phyloP scores from a whole-genome alignment of 78 protist species.

The Bodo saltans region DNA sequence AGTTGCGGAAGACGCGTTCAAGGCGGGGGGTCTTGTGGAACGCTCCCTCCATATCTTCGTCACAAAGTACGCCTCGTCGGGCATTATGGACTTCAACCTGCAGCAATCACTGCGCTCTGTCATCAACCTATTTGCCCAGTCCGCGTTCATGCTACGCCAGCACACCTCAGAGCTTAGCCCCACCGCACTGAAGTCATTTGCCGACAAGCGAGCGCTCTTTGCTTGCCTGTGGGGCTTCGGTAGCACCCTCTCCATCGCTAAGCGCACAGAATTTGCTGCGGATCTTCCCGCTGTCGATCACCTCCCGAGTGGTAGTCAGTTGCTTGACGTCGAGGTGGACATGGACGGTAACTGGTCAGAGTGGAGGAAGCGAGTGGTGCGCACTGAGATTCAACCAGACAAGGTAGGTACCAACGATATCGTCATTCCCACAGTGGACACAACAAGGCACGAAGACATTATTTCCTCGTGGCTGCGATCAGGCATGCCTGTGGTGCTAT shows the following conservation, averaged over 20 bases:
- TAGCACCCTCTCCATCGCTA: constrained; percentile 57
- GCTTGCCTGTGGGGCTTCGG: constrained; percentile 95
- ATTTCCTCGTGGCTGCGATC: constrained; percentile 77
- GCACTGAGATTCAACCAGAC: constrained; percentile 57
- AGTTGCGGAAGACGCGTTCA: no score
- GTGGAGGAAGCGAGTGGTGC: constrained; percentile 73
- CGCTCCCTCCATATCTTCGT: no score
- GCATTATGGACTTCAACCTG: no score
- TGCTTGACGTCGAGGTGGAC: constrained; percentile 70
- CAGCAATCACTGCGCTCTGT: no score
- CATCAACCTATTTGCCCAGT: no score
- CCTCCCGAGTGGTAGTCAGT: constrained; percentile 34
- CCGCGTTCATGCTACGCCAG: no score
- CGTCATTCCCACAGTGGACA: constrained; percentile 94
- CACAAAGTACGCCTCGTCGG: no score
- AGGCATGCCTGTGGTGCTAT: constrained; percentile 80
- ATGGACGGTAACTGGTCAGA: constrained; percentile 74
- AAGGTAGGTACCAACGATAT: constrained; percentile 74
- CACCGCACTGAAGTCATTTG: no score
- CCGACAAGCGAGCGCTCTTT: no score
- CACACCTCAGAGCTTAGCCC: no score
- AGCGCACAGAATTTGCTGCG: constrained; percentile 56
- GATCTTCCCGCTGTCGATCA: constrained; percentile 3
- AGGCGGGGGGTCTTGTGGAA: no score
- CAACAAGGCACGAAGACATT: constrained; percentile 89